phyloP scores from a whole-genome alignment of 2,329 filamentous ascomycete species.

The Aspergillus terreus region DNA sequence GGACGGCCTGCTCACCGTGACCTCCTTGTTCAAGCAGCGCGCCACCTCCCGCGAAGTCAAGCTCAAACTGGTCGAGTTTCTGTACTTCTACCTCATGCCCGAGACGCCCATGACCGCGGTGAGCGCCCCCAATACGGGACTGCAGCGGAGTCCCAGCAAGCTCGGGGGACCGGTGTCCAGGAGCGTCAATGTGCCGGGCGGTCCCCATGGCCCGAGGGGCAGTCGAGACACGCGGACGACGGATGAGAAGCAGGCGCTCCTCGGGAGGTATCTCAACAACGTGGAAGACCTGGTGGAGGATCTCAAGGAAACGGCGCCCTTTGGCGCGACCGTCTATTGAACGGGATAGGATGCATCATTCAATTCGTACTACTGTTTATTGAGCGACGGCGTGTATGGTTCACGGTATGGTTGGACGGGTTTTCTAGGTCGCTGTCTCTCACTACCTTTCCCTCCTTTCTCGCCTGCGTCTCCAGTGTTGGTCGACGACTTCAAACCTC shows the following conservation, averaged over 20 bases:
- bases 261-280: conserved; percentile 74
- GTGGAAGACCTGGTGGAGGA: conserved; percentile 84
- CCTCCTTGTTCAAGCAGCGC: conserved; percentile 86
- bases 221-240: conserved; percentile 58
- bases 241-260: conserved; percentile 75
- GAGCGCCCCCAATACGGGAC: conserved; percentile 44
- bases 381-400: conserved; percentile 19
- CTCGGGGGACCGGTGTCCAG: conserved; percentile 56
- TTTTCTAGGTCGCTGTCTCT: conserved; percentile 9
- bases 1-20: conserved; percentile 87
- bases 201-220: conserved; percentile 21
- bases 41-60: conserved; percentile 85
- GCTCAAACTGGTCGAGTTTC: conserved; percentile 91
- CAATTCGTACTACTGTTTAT: conserved; percentile 13
- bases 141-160: conserved; percentile 68
- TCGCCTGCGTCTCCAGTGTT: too few relatives aligned
- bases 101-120: conserved; percentile 56
- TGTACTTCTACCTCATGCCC: conserved; percentile 98
- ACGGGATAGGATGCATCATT: conserved; percentile 12
- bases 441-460: conserved; percentile 8
- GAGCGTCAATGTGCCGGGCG: conserved; percentile 29
- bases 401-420: conserved; percentile 17
- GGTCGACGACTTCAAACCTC: too few relatives aligned
- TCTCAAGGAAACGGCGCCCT: conserved; percentile 72
- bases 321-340: conserved; percentile 52